Percentiles rank a stretch among this genome's conserved stretches.
phyloP scores from a whole-genome alignment of 306 rosid genomes.

The Prunus mira region DNA sequence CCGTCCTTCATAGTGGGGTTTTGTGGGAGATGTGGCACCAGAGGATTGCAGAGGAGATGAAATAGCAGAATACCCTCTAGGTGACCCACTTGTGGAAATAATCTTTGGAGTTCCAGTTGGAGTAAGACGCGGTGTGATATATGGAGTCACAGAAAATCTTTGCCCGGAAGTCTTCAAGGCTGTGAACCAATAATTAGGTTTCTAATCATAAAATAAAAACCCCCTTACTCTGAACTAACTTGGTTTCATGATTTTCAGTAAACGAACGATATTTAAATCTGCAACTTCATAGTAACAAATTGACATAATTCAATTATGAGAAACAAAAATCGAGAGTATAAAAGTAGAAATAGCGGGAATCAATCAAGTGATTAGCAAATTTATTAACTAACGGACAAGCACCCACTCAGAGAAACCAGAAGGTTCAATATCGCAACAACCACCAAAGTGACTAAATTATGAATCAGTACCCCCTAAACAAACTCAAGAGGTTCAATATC shows the following conservation, averaged over 20 bases:
- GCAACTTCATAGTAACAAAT: background rate
- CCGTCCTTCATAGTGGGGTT: constrained; percentile 57
- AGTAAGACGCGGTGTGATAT: constrained; percentile 86
- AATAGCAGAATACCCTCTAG: constrained; percentile 68
- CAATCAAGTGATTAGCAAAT: background rate
- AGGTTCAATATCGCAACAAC: background rate
- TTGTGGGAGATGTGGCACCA: constrained; percentile 79
- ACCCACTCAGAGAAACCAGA: background rate
- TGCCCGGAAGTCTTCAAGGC: constrained; percentile 56
- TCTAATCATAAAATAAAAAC: background rate
- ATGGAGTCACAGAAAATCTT: constrained; percentile 71
- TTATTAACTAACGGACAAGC: background rate
- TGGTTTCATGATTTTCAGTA: background rate
- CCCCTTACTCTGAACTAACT: too few species aligned
- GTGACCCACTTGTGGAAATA: constrained; percentile 73
- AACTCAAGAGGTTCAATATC: background rate
- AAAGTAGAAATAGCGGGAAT: background rate
- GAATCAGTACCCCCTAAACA: background rate
- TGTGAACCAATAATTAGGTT: constrained; percentile 24
- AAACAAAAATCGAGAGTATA: background rate
- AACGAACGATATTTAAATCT: background rate
- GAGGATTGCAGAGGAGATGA: constrained; percentile 64
- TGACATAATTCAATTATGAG: constrained; percentile 2
- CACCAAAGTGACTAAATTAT: background rate
- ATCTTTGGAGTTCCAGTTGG: constrained; percentile 89